These are phyloP conservation scores for Euclidium syriacum DNA, from an alignment of 345 rosid genomes.

Conservation along the genomic window DNA sequence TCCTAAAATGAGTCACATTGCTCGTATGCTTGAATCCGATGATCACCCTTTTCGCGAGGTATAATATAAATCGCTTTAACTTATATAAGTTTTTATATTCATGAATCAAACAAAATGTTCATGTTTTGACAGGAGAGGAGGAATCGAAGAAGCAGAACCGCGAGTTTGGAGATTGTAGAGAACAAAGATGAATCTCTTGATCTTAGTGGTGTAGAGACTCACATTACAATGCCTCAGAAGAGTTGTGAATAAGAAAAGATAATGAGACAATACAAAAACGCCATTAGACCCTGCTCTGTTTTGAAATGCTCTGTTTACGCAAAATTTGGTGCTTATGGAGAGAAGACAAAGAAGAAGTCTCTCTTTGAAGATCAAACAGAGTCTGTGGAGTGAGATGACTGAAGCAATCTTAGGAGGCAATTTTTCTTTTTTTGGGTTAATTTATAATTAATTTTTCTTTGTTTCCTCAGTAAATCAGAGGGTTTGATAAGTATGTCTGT, in stretches of 20 bases:
- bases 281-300: constrained; percentile 8
- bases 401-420: constrained; percentile 4
- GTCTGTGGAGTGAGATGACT: constrained; percentile 6
- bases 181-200: constrained; percentile 38
- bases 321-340: neutral
- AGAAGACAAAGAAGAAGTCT: neutral
- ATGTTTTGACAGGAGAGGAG: constrained; percentile 58
- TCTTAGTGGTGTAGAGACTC: constrained; percentile 38
- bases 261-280: neutral
- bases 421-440: neutral
- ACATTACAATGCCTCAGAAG: constrained; percentile 27
- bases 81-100: neutral
- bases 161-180: constrained; percentile 72
- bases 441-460: neutral
- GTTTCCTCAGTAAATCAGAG: neutral
- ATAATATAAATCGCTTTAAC: neutral
- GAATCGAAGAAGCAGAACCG: constrained; percentile 60
- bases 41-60: constrained; percentile 86
- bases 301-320: neutral
- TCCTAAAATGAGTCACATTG: constrained; percentile 92
- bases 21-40: constrained; percentile 81
- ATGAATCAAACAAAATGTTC: neutral
- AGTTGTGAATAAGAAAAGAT: constrained; percentile 29
- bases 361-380: neutral
- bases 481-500: constrained; percentile 8